Percentiles rank a stretch among this genome's conserved stretches.
phyloP scores from a whole-genome alignment of 2,329 filamentous ascomycete genomes.

The Rosellinia necatrix region DNA sequence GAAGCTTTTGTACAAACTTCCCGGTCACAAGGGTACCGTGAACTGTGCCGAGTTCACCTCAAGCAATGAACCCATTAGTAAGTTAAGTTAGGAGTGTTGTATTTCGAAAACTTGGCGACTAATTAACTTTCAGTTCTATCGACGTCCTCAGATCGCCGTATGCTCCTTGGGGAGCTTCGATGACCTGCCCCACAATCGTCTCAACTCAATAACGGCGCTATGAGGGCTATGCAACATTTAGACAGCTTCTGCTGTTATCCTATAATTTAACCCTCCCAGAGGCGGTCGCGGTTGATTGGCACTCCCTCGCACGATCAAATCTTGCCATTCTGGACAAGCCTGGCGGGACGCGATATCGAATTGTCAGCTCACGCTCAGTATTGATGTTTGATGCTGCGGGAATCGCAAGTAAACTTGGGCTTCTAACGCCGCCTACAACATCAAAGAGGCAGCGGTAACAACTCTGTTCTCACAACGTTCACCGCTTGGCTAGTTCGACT shows the following conservation, averaged over 20 bases:
- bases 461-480: no score
- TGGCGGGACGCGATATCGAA: no score
- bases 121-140: conserved; percentile 69
- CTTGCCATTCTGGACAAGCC: no score
- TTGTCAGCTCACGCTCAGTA: no score
- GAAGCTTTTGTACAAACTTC: conserved; percentile 91
- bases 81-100: conserved; percentile 47
- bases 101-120: not conserved
- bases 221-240: not conserved
- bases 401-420: no score
- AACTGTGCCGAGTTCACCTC: conserved; percentile 94
- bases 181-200: conserved; percentile 43
- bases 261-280: not conserved
- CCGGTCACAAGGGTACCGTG: conserved; percentile 92
- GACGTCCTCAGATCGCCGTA: conserved; percentile 83
- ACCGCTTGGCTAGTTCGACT: no score
- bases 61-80: conserved; percentile 82
- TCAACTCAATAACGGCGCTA: not conserved
- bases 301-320: no score
- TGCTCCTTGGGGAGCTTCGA: conserved; percentile 82
- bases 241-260: not conserved
- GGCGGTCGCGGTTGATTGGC: no score
- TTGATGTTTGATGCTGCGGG: no score
- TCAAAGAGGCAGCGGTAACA: no score
- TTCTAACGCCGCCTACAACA: no score